Conservation (phyloP, 345 rosid genomes). For the Lepidium sativum region DNA sequence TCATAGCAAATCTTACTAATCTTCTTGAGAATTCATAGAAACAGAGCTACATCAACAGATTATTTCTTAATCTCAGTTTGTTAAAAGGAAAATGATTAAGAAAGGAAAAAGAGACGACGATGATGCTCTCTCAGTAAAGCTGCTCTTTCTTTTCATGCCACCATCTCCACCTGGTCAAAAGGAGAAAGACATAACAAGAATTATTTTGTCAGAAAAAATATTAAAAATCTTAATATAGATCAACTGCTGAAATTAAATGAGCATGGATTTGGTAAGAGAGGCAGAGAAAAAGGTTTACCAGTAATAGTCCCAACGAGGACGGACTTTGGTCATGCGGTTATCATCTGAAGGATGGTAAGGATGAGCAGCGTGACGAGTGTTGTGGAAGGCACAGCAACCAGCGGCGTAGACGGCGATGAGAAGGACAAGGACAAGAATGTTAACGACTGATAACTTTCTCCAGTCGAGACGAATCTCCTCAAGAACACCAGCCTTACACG, state of each 20-base stretch:
- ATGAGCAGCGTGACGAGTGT: constrained; percentile 57
- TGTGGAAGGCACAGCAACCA: constrained; percentile 85
- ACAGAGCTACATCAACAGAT: not conserved
- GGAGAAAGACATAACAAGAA: not conserved
- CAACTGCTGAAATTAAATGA: not conserved
- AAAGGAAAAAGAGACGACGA: not conserved
- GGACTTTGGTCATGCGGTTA: constrained; percentile 66
- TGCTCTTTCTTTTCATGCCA: constrained; percentile 55
- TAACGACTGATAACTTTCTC: constrained; percentile 74
- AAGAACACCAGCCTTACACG: constrained; percentile 91
- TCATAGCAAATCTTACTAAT: not conserved
- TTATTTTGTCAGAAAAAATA: not conserved
- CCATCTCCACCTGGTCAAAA: constrained; percentile 80
- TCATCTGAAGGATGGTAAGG: constrained; percentile 53
- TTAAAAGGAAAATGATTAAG: not conserved
- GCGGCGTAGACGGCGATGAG: constrained; percentile 63
- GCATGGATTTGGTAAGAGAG: not conserved
- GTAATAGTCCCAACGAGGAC: constrained; percentile 74
- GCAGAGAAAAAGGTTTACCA: constrained; percentile 41
- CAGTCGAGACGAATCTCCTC: constrained; percentile 72
- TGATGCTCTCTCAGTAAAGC: constrained; percentile 42
- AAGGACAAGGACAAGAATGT: constrained; percentile 54
- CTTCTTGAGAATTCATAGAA: not conserved
- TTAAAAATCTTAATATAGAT: not conserved
- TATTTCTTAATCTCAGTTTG: not conserved